Percentiles rank a stretch among this genome's conserved stretches.
These are phyloP conservation scores for Dendrobium huoshanense DNA, from an alignment of 106 monocot species.

Conservation along the genomic window DNA sequence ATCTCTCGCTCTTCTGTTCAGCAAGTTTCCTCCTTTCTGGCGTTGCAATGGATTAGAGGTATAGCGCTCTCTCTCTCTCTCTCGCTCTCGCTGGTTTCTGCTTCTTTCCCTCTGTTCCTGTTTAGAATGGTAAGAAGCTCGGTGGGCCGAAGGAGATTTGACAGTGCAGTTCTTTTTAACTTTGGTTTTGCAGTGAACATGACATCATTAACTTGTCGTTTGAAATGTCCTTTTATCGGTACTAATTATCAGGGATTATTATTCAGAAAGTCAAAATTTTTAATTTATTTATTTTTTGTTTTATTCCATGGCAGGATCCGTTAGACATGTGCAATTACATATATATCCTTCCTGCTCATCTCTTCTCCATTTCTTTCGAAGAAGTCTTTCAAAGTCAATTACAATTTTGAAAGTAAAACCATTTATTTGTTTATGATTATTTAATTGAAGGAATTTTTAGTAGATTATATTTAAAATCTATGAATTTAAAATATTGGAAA, in stretches of 20 bases:
- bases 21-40: conserved; percentile 2
- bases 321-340: not conserved
- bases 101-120: not conserved
- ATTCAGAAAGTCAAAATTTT: not conserved
- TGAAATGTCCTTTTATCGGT: not conserved
- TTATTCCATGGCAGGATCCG: not conserved
- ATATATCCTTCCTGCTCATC: too few relatives aligned
- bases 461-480: too few relatives aligned
- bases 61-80: not conserved
- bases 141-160: not conserved
- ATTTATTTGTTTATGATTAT: too few relatives aligned
- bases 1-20: not conserved
- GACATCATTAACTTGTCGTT: not conserved
- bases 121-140: not conserved
- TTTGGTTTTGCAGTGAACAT: not conserved
- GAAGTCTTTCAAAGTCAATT: too few relatives aligned
- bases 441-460: too few relatives aligned
- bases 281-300: not conserved
- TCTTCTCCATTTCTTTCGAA: not conserved
- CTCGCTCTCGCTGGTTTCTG: not conserved
- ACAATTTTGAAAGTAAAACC: too few relatives aligned
- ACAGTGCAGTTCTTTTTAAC: not conserved
- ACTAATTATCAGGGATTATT: not conserved
- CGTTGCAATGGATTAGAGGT: not conserved
- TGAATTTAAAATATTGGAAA: too few relatives aligned